These are phyloP conservation scores for Endoconidiophora polonica DNA, from an alignment of 2,329 filamentous ascomycete species.

Conservation along the genomic window DNA sequence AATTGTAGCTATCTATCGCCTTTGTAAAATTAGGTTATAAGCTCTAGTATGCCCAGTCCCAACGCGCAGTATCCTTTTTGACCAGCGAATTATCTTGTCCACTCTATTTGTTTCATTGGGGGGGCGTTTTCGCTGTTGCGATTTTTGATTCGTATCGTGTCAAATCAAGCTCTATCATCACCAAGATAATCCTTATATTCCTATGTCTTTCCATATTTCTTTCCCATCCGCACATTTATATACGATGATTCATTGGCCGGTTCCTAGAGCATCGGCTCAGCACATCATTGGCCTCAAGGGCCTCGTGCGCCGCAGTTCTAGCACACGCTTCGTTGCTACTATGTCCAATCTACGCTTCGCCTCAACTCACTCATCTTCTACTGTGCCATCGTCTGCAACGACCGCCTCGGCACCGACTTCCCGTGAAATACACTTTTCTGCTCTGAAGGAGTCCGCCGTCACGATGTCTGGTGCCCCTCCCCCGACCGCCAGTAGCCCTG, in stretches of 20 bases:
- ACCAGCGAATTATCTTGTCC: too few relatives aligned
- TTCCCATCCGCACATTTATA: not conserved
- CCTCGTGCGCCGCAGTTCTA: not conserved
- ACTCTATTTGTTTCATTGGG: too few relatives aligned
- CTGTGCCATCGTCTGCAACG: not conserved
- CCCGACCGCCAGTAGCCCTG: not conserved
- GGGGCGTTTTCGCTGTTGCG: too few relatives aligned
- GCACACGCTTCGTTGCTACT: not conserved
- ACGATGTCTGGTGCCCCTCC: not conserved
- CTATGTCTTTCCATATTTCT: too few relatives aligned
- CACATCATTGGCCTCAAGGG: not conserved
- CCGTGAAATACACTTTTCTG: constrained; percentile 9
- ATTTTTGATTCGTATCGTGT: too few relatives aligned
- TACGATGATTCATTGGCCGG: not conserved
- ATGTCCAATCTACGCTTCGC: not conserved
- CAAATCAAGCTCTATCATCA: too few relatives aligned
- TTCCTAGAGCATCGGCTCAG: constrained; percentile 2
- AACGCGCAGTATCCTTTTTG: too few relatives aligned
- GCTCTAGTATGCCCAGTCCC: too few relatives aligned
- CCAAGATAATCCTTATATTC: too few relatives aligned
- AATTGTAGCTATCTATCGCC: too few relatives aligned
- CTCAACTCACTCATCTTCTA: not conserved
- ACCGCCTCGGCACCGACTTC: not conserved
- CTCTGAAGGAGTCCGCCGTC: constrained; percentile 10
- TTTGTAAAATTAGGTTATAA: too few relatives aligned